These are phyloP conservation scores for Leccinum ochraceum DNA, from an alignment of 768 basidiomycete species.

Conservation along the genomic window DNA sequence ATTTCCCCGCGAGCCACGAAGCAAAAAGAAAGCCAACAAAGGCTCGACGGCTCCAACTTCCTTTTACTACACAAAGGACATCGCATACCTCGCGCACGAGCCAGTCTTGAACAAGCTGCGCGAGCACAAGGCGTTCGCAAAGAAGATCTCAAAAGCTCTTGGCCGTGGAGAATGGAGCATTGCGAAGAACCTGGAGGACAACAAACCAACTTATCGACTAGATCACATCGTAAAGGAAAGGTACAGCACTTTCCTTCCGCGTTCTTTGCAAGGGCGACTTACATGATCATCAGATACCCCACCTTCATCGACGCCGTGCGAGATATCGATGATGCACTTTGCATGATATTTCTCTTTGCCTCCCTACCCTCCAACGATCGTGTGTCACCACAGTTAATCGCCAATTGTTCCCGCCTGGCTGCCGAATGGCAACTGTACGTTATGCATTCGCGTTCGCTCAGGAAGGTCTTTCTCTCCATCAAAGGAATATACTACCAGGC, in stretches of 20 bases:
- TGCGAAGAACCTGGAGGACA: conserved; percentile 92
- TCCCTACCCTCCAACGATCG: conserved; percentile 85
- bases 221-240: conserved; percentile 99
- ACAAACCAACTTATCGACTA: conserved; percentile 85
- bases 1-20: conserved; percentile 94
- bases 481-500: conserved; percentile 99
- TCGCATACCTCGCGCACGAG: conserved; percentile 95
- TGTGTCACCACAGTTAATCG: conserved; percentile 78
- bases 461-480: conserved; percentile 93
- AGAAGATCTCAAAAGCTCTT: conserved; percentile 90
- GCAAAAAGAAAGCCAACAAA: conserved; percentile 93
- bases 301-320: conserved; percentile 94
- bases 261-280: conserved; percentile 1
- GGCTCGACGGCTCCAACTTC: conserved; percentile 96
- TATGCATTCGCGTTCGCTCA: conserved; percentile 81
- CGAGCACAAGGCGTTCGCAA: conserved; percentile 98
- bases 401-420: conserved; percentile 87
- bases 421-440: conserved; percentile 98
- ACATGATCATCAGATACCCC: conserved; percentile 68
- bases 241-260: conserved; percentile 42
- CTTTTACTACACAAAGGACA: conserved; percentile 98
- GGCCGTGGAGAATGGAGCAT: conserved; percentile 94
- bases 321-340: conserved; percentile 96
- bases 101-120: conserved; percentile 90
- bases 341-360: conserved; percentile 92